These are phyloP conservation scores for Fusarium phyllophilum DNA, from an alignment of 2,329 filamentous ascomycete species.

Conservation along the genomic window DNA sequence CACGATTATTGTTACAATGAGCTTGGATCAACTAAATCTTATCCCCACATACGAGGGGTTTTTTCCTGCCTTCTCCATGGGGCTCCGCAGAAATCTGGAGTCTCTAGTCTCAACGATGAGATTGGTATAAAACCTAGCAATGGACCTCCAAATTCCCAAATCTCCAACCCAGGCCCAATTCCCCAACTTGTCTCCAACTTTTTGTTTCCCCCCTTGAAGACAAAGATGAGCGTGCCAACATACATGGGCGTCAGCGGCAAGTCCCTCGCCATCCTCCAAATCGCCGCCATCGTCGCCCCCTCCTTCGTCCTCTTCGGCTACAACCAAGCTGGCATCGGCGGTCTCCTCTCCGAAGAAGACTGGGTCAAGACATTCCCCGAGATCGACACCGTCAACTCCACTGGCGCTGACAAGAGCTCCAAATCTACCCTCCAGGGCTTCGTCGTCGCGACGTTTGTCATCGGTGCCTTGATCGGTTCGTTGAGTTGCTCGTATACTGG, in stretches of 20 bases:
- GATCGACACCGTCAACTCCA: constrained; percentile 63
- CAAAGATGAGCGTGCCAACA: constrained; percentile 26
- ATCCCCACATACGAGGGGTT: constrained; percentile 28
- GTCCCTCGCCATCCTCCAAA: constrained; percentile 50
- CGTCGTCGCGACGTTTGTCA: constrained; percentile 62
- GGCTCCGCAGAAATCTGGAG: constrained; percentile 28
- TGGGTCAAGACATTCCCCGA: constrained; percentile 64
- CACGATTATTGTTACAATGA: neutral
- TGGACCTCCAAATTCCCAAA: neutral
- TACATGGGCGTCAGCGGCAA: constrained; percentile 52
- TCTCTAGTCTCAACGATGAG: neutral
- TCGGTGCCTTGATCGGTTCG: constrained; percentile 67
- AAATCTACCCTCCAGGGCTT: constrained; percentile 58
- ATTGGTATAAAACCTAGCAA: neutral
- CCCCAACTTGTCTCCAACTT: neutral
- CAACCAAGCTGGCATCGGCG: constrained; percentile 77
- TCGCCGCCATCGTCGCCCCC: constrained; percentile 55
- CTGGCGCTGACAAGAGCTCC: constrained; percentile 45
- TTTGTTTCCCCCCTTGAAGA: neutral
- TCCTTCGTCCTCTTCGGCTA: constrained; percentile 61
- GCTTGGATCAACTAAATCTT: constrained; percentile 3
- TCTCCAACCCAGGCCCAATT: neutral
- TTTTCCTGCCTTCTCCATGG: constrained; percentile 24
- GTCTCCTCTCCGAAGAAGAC: constrained; percentile 71
- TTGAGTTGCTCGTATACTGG: constrained; percentile 56